Evolutionary conservation across 2,329 filamentous ascomycete species (phyloP).

Genomic region (Colletotrichum trifolii): DNA sequence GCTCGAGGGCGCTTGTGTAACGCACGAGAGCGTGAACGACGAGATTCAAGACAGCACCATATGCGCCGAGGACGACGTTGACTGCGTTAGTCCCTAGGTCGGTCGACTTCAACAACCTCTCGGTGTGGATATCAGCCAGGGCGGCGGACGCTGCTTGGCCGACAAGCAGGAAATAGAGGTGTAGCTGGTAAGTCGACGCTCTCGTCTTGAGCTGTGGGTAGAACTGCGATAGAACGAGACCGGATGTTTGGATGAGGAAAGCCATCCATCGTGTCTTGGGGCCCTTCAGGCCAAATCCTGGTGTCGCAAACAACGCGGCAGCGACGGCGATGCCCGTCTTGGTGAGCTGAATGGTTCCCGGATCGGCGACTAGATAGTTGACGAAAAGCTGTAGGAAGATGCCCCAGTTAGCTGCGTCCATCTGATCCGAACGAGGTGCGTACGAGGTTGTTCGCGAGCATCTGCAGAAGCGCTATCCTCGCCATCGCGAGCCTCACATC

Average conservation of each 20-base stretch:
- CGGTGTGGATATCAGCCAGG: constrained; percentile 46
- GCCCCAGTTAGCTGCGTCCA: not conserved
- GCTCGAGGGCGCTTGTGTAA: constrained; percentile 41
- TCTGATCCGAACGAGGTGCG: not conserved
- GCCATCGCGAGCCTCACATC: constrained; percentile 44
- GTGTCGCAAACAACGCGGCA: constrained; percentile 42
- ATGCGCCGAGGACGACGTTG: constrained; percentile 45
- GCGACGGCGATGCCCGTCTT: constrained; percentile 45
- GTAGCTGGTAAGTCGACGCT: constrained; percentile 40
- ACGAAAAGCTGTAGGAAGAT: constrained; percentile 42
- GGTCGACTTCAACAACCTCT: constrained; percentile 44
- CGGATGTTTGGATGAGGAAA: constrained; percentile 45
- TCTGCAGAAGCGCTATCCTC: constrained; percentile 46
- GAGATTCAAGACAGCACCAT: constrained; percentile 43
- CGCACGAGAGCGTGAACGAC: constrained; percentile 41
- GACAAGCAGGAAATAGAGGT: constrained; percentile 44
- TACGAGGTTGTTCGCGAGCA: constrained; percentile 47
- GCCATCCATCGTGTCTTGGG: constrained; percentile 45
- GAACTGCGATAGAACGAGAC: constrained; percentile 45
- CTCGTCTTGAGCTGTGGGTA: constrained; percentile 39
- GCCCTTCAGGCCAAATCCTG: constrained; percentile 39
- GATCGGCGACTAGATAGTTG: constrained; percentile 44
- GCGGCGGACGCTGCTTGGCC: constrained; percentile 45
- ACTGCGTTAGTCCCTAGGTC: constrained; percentile 44
- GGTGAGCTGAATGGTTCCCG: constrained; percentile 45